Evolutionary conservation across 2,329 filamentous ascomycete genomes (phyloP), one percentile per base, ranked within the genome.

Genomic region (Penicillium sp.): DNA sequence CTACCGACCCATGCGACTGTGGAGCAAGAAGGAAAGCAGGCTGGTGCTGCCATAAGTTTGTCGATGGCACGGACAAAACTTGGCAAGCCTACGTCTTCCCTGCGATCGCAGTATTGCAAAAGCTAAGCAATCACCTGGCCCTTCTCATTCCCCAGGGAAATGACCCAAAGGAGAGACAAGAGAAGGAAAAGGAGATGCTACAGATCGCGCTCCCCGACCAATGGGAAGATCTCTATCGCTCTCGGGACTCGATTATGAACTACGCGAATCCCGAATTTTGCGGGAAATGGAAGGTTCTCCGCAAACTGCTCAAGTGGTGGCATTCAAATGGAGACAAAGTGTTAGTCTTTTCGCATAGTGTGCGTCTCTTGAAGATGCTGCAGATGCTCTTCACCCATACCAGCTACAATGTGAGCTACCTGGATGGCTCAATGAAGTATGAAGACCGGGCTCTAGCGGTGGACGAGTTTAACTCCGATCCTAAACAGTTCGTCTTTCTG

Each of bases 221-320:
- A 2, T 97, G 91, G 90, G 79, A 86, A 65, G 77, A 86, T 20
- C 79, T 96, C 0, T 94, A 92, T 68, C 78, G 79, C 11, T 84
- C 88, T 20, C 83, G 90, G 42, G 90, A 96, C 64, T 90, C 86
- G 8, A 88, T 97, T 55, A 75, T 89, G 49, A 89, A 88, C 64
- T 87, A 92, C 49, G 88, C 92, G 1, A 92, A 96, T 64, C 88
- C 90, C 0, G 89, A 95, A 54, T 97, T 92, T 62, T 99, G 94
- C 68, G 94, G 94, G 3, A 99, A 99, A 74, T 99, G 94, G 94
- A 92, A 90, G 68, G 85, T 99, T 1, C 73, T 99, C 27, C 90
- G 87, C 71, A 92, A 90, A 65, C 79, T 99, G 4, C 82, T 99
- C 6, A 87, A 86, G 53, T 93, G 94, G 72, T 99, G 94, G 94